Conservation (phyloP, 1,284 basidiomycete species). For the Ganoderma boninense region DNA sequence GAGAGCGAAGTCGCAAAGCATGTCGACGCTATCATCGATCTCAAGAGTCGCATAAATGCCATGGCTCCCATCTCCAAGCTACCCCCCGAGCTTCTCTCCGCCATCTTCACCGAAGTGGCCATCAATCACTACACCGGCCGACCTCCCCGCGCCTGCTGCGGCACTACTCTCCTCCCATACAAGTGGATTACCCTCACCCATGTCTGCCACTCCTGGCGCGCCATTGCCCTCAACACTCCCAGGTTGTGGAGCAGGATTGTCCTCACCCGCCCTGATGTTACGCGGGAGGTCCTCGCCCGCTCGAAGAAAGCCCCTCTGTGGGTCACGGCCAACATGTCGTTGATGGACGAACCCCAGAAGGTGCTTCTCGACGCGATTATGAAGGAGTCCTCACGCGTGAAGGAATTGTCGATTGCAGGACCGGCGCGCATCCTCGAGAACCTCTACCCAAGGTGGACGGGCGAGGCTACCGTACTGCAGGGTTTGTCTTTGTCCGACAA, state of each 20-base stretch:
- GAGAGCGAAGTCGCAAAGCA: slow-evolving; percentile 16
- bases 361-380: slow-evolving; percentile 9
- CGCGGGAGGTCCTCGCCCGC: slow-evolving; percentile 14
- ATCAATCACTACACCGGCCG: slow-evolving; percentile 10
- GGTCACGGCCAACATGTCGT: slow-evolving; percentile 5
- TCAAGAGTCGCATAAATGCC: slow-evolving; percentile 20
- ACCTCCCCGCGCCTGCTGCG: neutral
- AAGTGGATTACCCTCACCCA: slow-evolving; percentile 27
- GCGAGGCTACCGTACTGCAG: slow-evolving; percentile 9
- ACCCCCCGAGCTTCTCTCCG: slow-evolving; percentile 24
- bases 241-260: slow-evolving; percentile 23
- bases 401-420: slow-evolving; percentile 11
- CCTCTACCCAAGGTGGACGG: slow-evolving; percentile 9
- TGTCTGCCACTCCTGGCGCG: slow-evolving; percentile 27
- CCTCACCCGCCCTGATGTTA: slow-evolving; percentile 8
- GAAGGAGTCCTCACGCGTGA: slow-evolving; percentile 16
- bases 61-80: slow-evolving; percentile 16
- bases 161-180: slow-evolving; percentile 8
- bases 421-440: slow-evolving; percentile 6
- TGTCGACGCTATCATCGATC: slow-evolving; percentile 13
- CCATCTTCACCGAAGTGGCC: slow-evolving; percentile 19
- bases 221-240: slow-evolving; percentile 21
- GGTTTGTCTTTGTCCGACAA: slow-evolving; percentile 7
- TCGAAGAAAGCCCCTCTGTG: slow-evolving; percentile 26
- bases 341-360: neutral